Evolutionary conservation across 1,284 basidiomycete species (phyloP), one percentile per base, ranked within the genome.

Genomic region (Boletus holoroseus): DNA sequence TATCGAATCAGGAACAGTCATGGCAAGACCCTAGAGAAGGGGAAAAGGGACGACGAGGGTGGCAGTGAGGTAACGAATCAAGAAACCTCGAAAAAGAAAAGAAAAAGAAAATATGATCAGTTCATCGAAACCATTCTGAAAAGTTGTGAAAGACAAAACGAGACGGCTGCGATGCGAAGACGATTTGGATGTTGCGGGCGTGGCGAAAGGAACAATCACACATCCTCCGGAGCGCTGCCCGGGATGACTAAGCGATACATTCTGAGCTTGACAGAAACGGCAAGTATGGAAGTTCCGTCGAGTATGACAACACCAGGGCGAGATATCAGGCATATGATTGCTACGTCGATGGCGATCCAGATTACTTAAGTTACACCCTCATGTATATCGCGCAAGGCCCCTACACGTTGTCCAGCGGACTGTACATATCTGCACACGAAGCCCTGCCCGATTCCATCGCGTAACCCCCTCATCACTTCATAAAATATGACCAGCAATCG

Each of bases 1-100:
- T 58, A 74, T 68, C 44, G 73, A 63, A 55, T 76, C 76, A 56
- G 67, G 67, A 40, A 67, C 62, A 53, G 68, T 62, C 76, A 79
- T 79, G 57, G 56, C 53, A 54, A 56, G 16, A 7, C 8, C 18
- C 4, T 11, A 11, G 28, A 2, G 44, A 1, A 24, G 38, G 22
- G 34, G 22, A 15, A 26, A 16, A 20, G 43, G 9, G 51, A 24
- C 12, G 54, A 18, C 13, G 35, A 35, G 34, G n/a, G 27, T 35
- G 39, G 22, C 34, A 38, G 12, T 26, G 53, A 35, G 20, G 26
- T 3, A 16, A 38, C 5, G 24, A 40, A 31, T 32, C 34, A 8
- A 22, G 4, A 20, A 15, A 5, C 8, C 18, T n/a, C 28, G 3
- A 31, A n/a, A 18, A 5, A 31, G 18, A 39, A 12, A 16, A 32